Base-by-base conservation (phyloP, 805 yeast species). In the Kuraishia borneana region DNA sequence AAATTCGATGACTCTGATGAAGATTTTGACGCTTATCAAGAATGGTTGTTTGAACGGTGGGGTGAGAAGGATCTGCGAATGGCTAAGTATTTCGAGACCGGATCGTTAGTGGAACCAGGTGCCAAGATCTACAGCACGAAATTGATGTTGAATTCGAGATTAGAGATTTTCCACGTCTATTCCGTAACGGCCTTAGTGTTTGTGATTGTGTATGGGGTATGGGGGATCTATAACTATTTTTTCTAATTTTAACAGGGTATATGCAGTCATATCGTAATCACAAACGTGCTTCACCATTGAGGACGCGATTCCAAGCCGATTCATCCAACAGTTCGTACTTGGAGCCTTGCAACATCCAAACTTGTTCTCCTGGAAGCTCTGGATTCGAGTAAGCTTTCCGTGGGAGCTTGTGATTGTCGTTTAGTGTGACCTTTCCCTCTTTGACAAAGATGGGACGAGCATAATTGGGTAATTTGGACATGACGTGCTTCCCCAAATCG, bases 391-490 rank as follows among this genome's bases (percentile, higher is more conserved):
- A 82, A 21, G 59, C 56, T 46, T 73, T 76, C 54, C 82, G 83
- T 9, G 80, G 70, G 10, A 88, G 73, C 61, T 88, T 88, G 57
- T 83, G 88, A 51, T 83, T 89, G 42, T 83, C 89, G 3, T 83
- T 74, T 31, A 74, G 70, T 44, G 70, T 69, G 39, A 87, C 77
- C 22, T 60, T 51, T 27, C 73, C 78, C 48, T 85, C 70, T 51
- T 85, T 82, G 34, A 85, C 56, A 50, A 88, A 85, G 26, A 79
- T 66, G 0, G 97, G 97, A 23, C 84, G 64, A 0, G 96, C 94
- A 58, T 83, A 88, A 45, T 70, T 75, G 18, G 96, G 96, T 39
- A 88, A 64, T 22, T 70, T 62, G 19, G 52, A 42, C 31, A 43
- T 47, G 21, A 68, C 50, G 30, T 54, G 48, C 20, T 41, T 28